Evolutionary conservation across 306 rosid species (phyloP).

Genomic region (Coriaria nepalensis): DNA sequence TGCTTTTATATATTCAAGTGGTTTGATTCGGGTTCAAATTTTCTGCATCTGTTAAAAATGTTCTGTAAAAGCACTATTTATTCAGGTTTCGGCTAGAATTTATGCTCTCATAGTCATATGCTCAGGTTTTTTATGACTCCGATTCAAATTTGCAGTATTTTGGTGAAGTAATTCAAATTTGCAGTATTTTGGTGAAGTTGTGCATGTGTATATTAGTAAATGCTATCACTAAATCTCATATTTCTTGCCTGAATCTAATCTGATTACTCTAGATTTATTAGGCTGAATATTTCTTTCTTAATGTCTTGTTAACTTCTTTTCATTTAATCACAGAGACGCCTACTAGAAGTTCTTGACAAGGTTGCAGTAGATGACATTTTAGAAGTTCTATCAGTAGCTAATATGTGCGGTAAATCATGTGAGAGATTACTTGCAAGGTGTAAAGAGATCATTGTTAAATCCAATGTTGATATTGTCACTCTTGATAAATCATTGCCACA

Average conservation of each 20-base stretch:
- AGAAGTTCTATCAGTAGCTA: conserved; percentile 38
- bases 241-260: not conserved
- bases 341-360: conserved; percentile 34
- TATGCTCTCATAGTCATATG: too few relatives aligned
- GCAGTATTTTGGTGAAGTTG: too few relatives aligned
- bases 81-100: too few relatives aligned
- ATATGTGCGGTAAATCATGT: conserved; percentile 32
- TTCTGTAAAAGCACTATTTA: too few relatives aligned
- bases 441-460: conserved; percentile 28
- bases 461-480: conserved; percentile 27
- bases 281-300: not conserved
- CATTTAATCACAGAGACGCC: conserved; percentile 33
- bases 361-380: conserved; percentile 32
- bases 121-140: too few relatives aligned
- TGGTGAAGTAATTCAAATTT: too few relatives aligned
- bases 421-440: conserved; percentile 23
- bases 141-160: too few relatives aligned
- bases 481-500: conserved; percentile 43
- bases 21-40: too few relatives aligned
- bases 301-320: not conserved
- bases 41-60: too few relatives aligned
- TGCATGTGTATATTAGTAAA: too few relatives aligned
- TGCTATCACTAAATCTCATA: too few relatives aligned
- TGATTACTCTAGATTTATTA: not conserved
- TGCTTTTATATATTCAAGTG: too few relatives aligned